phyloP scores from a whole-genome alignment of 805 yeast species.

The Saccharomycopsis sp. region DNA sequence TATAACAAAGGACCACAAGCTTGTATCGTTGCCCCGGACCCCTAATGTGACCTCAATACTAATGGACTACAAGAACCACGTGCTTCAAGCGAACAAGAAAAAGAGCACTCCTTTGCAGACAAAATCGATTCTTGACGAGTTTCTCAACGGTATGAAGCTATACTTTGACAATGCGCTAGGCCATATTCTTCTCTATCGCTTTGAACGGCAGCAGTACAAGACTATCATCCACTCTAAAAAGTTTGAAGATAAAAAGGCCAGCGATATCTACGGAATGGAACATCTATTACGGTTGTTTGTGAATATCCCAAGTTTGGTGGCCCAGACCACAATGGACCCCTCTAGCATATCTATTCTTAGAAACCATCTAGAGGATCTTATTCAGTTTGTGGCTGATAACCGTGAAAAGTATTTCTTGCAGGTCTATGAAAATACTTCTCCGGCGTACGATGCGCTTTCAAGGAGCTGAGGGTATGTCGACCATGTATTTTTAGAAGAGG shows the following conservation, averaged over 20 bases:
- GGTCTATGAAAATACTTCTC: slow-evolving; percentile 45
- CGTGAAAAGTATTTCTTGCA: slow-evolving; percentile 32
- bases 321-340: slow-evolving; percentile 76
- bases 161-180: slow-evolving; percentile 75
- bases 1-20: slow-evolving; percentile 71
- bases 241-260: slow-evolving; percentile 28
- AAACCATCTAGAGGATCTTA: slow-evolving; percentile 46
- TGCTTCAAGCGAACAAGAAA: slow-evolving; percentile 23
- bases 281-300: slow-evolving; percentile 75
- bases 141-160: slow-evolving; percentile 57
- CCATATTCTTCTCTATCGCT: slow-evolving; percentile 61
- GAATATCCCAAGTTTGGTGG: slow-evolving; percentile 74
- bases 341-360: slow-evolving; percentile 54
- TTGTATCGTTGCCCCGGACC: slow-evolving; percentile 58
- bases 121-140: slow-evolving; percentile 55
- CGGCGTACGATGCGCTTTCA: slow-evolving; percentile 37
- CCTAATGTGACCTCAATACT: slow-evolving; percentile 50
- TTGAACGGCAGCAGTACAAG: slow-evolving; percentile 68
- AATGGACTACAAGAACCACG: slow-evolving; percentile 38
- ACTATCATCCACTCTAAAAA: slow-evolving; percentile 37
- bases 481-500: background rate
- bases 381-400: slow-evolving; percentile 45
- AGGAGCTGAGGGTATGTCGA: slow-evolving; percentile 17
- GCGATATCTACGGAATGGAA: slow-evolving; percentile 67
- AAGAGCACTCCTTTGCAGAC: slow-evolving; percentile 30